A percentile compares a stretch with the other conserved stretches of the same genome.
Evolutionary conservation across 2,329 filamentous ascomycete species (phyloP).

Genomic region (Didymella pomorum): DNA sequence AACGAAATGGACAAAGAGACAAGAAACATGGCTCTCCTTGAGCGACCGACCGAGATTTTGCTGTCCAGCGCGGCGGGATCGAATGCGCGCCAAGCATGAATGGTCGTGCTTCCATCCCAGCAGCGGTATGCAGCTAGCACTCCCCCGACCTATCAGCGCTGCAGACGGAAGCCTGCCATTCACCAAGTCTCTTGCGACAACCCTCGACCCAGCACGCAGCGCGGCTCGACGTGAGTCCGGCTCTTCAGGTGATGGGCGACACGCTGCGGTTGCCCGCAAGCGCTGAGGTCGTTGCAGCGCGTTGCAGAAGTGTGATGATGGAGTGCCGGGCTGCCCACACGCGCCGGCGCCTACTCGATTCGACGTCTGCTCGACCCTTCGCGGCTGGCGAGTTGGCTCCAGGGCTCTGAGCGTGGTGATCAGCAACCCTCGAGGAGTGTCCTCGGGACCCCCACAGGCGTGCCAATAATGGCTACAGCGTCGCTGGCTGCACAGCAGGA

Average conservation of each 20-base stretch:
- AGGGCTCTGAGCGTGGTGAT: not conserved
- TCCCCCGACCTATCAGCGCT: conserved; percentile 14
- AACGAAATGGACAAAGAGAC: conserved; percentile 20
- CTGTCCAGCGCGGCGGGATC: conserved; percentile 23
- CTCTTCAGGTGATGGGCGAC: conserved; percentile 12
- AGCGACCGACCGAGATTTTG: conserved; percentile 24
- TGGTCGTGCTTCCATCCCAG: conserved; percentile 21
- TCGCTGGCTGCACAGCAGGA: conserved; percentile 9
- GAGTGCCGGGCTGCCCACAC: not conserved
- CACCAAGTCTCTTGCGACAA: conserved; percentile 4
- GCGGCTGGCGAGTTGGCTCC: not conserved
- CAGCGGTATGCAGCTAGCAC: conserved; percentile 15
- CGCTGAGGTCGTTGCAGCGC: conserved; percentile 3
- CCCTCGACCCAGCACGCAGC: conserved; percentile 15
- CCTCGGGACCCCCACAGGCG: not conserved
- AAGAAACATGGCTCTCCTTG: conserved; percentile 19
- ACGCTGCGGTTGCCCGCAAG: conserved; percentile 16
- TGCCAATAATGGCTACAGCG: conserved; percentile 8
- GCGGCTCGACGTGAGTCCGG: conserved; percentile 3
- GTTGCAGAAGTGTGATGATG: not conserved
- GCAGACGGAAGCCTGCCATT: conserved; percentile 2
- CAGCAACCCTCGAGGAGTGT: not conserved
- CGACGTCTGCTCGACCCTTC: conserved; percentile 3
- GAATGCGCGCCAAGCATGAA: conserved; percentile 18
- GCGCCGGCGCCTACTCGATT: conserved; percentile 16